A percentile compares a stretch with the other conserved stretches of the same genome.
These are phyloP conservation scores for Rosa multiflora DNA, from an alignment of 306 rosid species.

Conservation along the genomic window DNA sequence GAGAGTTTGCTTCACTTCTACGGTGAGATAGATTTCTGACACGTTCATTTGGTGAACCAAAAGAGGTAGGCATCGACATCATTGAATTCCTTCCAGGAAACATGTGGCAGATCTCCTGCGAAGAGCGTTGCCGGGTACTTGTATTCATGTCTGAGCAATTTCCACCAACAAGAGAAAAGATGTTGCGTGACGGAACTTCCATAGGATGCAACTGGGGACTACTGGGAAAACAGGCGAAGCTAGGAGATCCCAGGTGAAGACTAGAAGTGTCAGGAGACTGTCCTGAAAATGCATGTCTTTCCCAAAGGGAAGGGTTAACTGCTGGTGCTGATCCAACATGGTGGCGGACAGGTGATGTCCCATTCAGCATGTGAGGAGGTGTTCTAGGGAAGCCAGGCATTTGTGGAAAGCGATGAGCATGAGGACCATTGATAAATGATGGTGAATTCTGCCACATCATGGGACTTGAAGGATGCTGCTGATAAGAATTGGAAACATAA, in stretches of 20 bases:
- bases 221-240: conserved; percentile 59
- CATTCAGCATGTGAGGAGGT: conserved; percentile 52
- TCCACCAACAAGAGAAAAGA: conserved; percentile 66
- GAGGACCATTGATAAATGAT: conserved; percentile 54
- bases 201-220: conserved; percentile 62
- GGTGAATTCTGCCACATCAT: conserved; percentile 69
- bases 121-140: conserved; percentile 56
- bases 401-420: conserved; percentile 54
- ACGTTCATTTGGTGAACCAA: conserved; percentile 70
- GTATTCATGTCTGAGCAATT: conserved; percentile 53
- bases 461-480: conserved; percentile 60
- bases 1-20: conserved; percentile 63
- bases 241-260: conserved; percentile 66
- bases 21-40: conserved; percentile 69
- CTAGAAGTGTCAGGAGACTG: conserved; percentile 73
- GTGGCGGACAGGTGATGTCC: conserved; percentile 51
- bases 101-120: conserved; percentile 55
- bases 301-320: conserved; percentile 75
- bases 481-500: conserved; percentile 53
- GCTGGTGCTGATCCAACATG: conserved; percentile 87
- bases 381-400: conserved; percentile 61
- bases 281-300: conserved; percentile 57
- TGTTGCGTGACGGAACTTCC: conserved; percentile 49
- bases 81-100: conserved; percentile 67
- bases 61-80: conserved; percentile 54